phyloP scores from a whole-genome alignment of 2,329 filamentous ascomycete genomes.

The Penicillium sp. region DNA sequence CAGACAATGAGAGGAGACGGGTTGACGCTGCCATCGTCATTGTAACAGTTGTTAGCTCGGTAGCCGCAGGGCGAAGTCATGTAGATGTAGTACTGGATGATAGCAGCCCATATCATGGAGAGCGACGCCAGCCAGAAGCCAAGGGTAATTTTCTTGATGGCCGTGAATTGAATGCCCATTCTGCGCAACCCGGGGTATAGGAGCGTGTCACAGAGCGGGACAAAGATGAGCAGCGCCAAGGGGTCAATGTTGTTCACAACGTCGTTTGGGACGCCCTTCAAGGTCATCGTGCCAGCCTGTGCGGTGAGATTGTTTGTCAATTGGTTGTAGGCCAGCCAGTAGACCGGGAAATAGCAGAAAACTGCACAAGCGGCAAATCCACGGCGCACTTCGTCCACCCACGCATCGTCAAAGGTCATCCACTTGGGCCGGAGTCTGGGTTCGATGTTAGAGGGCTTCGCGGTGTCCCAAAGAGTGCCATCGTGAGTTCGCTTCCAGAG shows the following conservation, averaged over 20 bases:
- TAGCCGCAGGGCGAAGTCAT: background rate
- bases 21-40: background rate
- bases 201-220: background rate
- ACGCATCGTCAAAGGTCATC: slow-evolving; percentile 66
- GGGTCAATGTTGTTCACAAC: background rate
- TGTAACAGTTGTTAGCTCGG: background rate
- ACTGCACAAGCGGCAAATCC: slow-evolving; percentile 67
- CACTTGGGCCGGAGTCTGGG: slow-evolving; percentile 10
- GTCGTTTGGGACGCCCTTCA: slow-evolving; percentile 25
- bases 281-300: slow-evolving; percentile 53
- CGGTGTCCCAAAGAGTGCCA: background rate
- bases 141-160: background rate
- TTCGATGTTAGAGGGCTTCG: slow-evolving; percentile 4
- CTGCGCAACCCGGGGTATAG: background rate
- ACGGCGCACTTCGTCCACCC: slow-evolving; percentile 74
- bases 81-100: background rate
- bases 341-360: slow-evolving; percentile 50
- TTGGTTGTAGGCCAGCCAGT: slow-evolving; percentile 50
- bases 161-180: background rate
- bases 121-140: background rate
- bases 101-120: background rate
- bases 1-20: background rate
- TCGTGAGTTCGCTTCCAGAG: background rate
- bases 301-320: slow-evolving; percentile 55
- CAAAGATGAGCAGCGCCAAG: background rate